Base-by-base conservation (phyloP, 2,329 filamentous ascomycete species). In the Fusarium virguliforme region DNA sequence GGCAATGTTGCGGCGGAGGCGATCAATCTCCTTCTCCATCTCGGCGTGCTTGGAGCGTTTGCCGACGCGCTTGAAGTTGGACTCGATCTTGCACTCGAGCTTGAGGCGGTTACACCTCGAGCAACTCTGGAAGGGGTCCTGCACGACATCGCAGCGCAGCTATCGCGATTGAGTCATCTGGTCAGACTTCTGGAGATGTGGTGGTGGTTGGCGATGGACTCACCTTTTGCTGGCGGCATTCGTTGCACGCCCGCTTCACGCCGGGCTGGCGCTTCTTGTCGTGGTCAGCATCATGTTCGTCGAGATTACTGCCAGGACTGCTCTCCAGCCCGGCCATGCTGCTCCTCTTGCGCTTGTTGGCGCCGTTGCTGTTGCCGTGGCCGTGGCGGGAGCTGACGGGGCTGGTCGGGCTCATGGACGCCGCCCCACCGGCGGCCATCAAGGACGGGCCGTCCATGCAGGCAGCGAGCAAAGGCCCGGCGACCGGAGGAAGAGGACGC, bases 181-280 rank as follows among this genome's bases (percentile, higher is more conserved):
- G 30, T 75, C 38, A 76, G 66, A 18, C 62, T 56, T 40, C 53
- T 28, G 22, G 9, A 8, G 8, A 22, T 12, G 22, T 32, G 30
- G 35, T 18, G 24, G 35, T 24, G 18, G 40, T 55, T 50, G 18
- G 8, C 34, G 30, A 13, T 65, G 58, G 79, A 85, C 84, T 87
- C 83, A 94, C 92, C 86, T 95, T 95, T 81, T 95, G 93, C 82
- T 95, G 93, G 68, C 92, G 88, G 79, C 92, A 95, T 81, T 95
- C 92, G 78, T 95, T 95, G 81, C 93, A 95, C 6, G 93, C 93
- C 75, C 93, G 87, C 83, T 95, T 94, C 54, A 92, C 90, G 60
- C 90, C 90, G 28, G 90, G 90, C 72, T 91, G 88, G 67, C 89
- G 86, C 80, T 89, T 89, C 81, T 88, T 88, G 75, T 90, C 88